Evolutionary conservation across 2,329 filamentous ascomycete species (phyloP).

Genomic region (Aureobasidium sp.): DNA sequence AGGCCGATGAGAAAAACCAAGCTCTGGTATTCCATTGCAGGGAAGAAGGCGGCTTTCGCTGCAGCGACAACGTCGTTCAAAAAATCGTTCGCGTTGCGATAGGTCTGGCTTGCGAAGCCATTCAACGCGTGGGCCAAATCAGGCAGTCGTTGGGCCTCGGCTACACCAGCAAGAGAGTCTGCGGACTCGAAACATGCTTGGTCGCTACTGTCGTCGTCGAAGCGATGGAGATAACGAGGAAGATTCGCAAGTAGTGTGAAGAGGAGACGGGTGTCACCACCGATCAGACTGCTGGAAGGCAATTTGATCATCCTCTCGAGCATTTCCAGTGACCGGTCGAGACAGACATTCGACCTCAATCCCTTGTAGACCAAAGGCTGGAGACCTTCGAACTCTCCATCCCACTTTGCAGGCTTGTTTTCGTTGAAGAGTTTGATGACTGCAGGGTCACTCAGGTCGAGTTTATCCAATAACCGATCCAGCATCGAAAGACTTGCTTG

Average conservation of each 20-base stretch:
- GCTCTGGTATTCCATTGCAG: constrained; percentile 73
- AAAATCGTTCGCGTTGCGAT: constrained; percentile 66
- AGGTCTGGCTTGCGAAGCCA: constrained; percentile 61
- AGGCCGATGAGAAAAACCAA: constrained; percentile 86
- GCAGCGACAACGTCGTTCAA: constrained; percentile 66
- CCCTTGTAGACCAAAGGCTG: constrained; percentile 87
- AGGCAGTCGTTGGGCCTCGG: constrained; percentile 63
- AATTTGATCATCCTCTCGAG: constrained; percentile 73
- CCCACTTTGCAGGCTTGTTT: constrained; percentile 78
- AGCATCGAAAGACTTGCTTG: constrained; percentile 88
- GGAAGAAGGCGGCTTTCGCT: constrained; percentile 71
- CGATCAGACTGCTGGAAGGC: constrained; percentile 73
- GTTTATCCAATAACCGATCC: constrained; percentile 73
- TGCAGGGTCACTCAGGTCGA: constrained; percentile 66
- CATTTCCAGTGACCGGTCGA: constrained; percentile 68
- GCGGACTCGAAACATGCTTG: constrained; percentile 56
- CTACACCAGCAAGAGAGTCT: constrained; percentile 61
- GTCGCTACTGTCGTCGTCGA: constrained; percentile 50
- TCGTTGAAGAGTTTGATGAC: constrained; percentile 68
- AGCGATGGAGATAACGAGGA: constrained; percentile 71
- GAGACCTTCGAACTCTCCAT: constrained; percentile 79
- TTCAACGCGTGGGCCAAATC: constrained; percentile 63
- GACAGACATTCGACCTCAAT: constrained; percentile 74
- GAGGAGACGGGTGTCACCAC: constrained; percentile 72
- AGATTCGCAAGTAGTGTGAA: constrained; percentile 89